These are phyloP conservation scores for Russula dissimulans DNA, from an alignment of 768 basidiomycete species.

Conservation along the genomic window DNA sequence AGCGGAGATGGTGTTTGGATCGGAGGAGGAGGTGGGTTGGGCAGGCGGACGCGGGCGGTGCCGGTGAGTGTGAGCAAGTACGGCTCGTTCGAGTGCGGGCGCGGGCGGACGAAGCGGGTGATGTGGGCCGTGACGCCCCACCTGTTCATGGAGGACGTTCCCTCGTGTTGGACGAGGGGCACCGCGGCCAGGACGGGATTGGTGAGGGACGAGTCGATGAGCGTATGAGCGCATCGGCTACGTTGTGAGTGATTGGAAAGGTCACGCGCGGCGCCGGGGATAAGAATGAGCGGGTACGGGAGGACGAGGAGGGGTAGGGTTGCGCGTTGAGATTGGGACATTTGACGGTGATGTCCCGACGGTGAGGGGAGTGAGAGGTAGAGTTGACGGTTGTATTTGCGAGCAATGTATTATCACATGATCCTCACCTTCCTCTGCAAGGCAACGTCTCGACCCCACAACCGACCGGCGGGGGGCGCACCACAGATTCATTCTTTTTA, in stretches of 20 bases:
- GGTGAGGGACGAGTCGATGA: conserved; percentile 60
- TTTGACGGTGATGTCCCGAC: no score
- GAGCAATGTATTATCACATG: no score
- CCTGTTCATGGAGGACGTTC: conserved; percentile 29
- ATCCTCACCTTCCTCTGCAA: no score
- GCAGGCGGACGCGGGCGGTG: conserved; percentile 53
- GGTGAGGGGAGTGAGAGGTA: neutral
- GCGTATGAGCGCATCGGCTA: conserved; percentile 56
- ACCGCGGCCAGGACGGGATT: conserved; percentile 64
- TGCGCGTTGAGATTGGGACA: neutral
- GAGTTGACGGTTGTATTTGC: neutral
- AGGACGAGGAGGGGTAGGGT: conserved; percentile 61
- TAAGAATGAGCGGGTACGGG: conserved; percentile 60
- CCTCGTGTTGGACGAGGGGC: conserved; percentile 35
- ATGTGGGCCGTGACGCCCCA: conserved; percentile 68
- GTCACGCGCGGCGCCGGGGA: conserved; percentile 66
- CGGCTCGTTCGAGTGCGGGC: conserved; percentile 45
- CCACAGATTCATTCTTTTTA: no score
- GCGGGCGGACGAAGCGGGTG: conserved; percentile 56
- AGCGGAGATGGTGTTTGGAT: no score
- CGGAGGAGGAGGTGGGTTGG: conserved; percentile 31
- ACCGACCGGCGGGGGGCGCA: no score
- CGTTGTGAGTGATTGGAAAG: conserved; percentile 49
- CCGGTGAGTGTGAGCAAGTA: conserved; percentile 69
- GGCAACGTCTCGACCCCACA: no score